phyloP scores from a whole-genome alignment of 257 asterid genomes.

The Solanum raphanifolium region DNA sequence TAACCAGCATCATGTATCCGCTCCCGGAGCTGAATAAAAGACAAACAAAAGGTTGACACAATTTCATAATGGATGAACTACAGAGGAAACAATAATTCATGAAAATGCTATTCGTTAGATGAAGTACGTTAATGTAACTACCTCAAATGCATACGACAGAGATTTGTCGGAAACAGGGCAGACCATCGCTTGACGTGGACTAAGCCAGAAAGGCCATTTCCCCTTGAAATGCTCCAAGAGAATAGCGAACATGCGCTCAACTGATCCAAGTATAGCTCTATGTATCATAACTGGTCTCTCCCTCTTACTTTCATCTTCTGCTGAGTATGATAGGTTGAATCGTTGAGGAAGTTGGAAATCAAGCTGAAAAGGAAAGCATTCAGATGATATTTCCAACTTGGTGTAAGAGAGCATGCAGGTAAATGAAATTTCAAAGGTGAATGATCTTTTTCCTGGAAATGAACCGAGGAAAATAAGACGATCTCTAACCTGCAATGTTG shows the following conservation, averaged over 20 bases:
- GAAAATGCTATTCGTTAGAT: background rate
- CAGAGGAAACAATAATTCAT: background rate
- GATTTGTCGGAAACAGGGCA: constrained; percentile 97
- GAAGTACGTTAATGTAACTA: constrained; percentile 1
- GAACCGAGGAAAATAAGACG: background rate
- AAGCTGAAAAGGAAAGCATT: constrained; percentile 57
- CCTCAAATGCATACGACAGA: constrained; percentile 70
- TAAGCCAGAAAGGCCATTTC: constrained; percentile 99
- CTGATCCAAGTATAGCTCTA: constrained; percentile 92
- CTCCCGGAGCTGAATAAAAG: constrained; percentile 47
- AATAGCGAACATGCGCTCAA: constrained; percentile 94
- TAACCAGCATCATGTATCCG: constrained; percentile 74
- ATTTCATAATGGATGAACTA: background rate
- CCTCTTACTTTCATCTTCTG: constrained; percentile 87
- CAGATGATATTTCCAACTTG: background rate
- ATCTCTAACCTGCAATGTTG: constrained; percentile 80
- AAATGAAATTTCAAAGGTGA: background rate
- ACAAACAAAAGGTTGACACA: background rate
- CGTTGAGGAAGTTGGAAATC: constrained; percentile 97
- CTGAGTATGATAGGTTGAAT: constrained; percentile 78
- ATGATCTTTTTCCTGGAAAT: background rate
- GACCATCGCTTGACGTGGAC: constrained; percentile 96
- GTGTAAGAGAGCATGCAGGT: constrained; percentile 15
- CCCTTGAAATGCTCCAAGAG: constrained; percentile 94
- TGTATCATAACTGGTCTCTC: constrained; percentile 97